Percentiles rank a stretch among this genome's conserved stretches.
Conservation (phyloP, 345 rosid genomes). For the Murraya koenigii region DNA sequence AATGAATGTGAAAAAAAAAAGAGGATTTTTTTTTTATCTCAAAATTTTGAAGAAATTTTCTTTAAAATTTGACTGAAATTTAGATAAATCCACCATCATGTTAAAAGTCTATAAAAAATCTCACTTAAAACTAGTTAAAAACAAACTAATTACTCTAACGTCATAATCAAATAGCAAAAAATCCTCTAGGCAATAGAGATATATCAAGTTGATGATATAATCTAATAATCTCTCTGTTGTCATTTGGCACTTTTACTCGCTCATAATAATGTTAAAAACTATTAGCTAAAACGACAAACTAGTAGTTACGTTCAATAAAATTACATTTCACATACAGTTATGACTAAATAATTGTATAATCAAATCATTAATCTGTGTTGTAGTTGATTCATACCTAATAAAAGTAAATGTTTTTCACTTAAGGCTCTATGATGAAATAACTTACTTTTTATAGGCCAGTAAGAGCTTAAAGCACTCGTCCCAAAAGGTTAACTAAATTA, state of each 20-base stretch:
- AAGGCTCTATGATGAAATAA: not conserved
- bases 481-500: not conserved
- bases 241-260: no score
- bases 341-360: no score
- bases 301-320: not conserved
- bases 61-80: not conserved
- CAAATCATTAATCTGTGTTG: no score
- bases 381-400: no score
- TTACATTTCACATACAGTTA: no score
- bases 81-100: not conserved
- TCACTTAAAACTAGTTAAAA: not conserved
- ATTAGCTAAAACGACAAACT: no score
- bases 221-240: no score
- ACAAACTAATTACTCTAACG: no score
- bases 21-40: not conserved
- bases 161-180: no score
- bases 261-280: no score
- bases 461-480: not conserved
- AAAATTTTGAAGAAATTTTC: not conserved
- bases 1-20: not conserved
- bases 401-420: not conserved
- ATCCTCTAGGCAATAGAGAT: no score
- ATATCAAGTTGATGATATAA: no score
- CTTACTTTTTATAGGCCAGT: not conserved
- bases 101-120: not conserved